Evolutionary conservation across 1,284 basidiomycete genomes (phyloP).

Genomic region (Sanghuangporus sanghuang): DNA sequence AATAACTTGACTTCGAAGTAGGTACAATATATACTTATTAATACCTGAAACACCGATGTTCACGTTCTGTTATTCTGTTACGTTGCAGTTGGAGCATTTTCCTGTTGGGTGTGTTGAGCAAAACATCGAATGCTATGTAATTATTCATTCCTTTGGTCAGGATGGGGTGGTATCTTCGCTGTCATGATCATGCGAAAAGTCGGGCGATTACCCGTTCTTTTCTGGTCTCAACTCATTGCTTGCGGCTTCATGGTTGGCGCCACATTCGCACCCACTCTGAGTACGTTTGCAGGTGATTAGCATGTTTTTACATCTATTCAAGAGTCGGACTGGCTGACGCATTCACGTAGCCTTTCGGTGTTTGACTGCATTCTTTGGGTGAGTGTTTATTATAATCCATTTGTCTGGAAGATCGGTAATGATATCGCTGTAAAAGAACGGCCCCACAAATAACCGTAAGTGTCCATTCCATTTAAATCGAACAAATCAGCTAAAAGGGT

Average conservation of each 20-base stretch:
- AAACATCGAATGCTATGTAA: neutral
- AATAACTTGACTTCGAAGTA: slow-evolving; percentile 62
- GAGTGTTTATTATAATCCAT: slow-evolving; percentile 19
- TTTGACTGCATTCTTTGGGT: slow-evolving; percentile 66
- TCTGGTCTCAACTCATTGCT: slow-evolving; percentile 57
- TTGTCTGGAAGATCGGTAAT: neutral
- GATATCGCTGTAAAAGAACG: slow-evolving; percentile 33
- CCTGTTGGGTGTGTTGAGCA: slow-evolving; percentile 40
- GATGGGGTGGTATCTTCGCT: slow-evolving; percentile 57
- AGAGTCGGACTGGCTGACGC: neutral
- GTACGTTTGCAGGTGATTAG: slow-evolving; percentile 43
- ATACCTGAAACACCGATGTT: neutral
- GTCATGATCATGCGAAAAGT: slow-evolving; percentile 54
- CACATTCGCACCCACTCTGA: slow-evolving; percentile 49
- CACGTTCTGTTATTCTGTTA: neutral
- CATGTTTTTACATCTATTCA: neutral
- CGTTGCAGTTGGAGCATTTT: slow-evolving; percentile 60
- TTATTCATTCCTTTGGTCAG: slow-evolving; percentile 25
- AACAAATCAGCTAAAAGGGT: neutral
- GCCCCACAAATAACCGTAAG: slow-evolving; percentile 65
- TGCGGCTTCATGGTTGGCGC: slow-evolving; percentile 47
- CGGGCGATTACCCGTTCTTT: slow-evolving; percentile 56
- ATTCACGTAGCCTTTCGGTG: slow-evolving; percentile 57
- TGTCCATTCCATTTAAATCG: neutral
- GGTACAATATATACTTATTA: slow-evolving; percentile 22